These are phyloP conservation scores for Fragaria iinumae DNA, from an alignment of 306 rosid genomes.

Conservation along the genomic window DNA sequence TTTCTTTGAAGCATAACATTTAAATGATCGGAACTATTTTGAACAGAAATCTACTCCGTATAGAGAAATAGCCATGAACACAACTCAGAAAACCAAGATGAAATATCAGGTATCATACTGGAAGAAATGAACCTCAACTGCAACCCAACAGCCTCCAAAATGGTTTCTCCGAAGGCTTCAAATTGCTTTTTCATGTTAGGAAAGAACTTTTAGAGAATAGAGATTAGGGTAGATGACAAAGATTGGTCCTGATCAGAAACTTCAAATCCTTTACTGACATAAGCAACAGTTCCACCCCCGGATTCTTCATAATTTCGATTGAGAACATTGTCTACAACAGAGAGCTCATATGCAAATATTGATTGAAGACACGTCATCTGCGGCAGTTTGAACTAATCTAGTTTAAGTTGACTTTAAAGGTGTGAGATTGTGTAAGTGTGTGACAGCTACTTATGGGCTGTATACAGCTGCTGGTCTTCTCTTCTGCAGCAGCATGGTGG, in stretches of 20 bases:
- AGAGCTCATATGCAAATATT: conserved; percentile 82
- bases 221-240: conserved; percentile 78
- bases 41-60: conserved; percentile 34
- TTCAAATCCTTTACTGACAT: conserved; percentile 41
- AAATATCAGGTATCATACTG: conserved; percentile 67
- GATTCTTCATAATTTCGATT: conserved; percentile 47
- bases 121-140: conserved; percentile 81
- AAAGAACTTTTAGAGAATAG: conserved; percentile 47
- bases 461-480: too few relatives aligned
- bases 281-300: conserved; percentile 28
- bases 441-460: too few relatives aligned
- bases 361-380: conserved; percentile 52
- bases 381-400: too few relatives aligned
- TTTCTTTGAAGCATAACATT: conserved; percentile 82
- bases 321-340: conserved; percentile 66
- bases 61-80: conserved; percentile 70
- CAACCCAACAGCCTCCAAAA: conserved; percentile 90
- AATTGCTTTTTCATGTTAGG: conserved; percentile 79
- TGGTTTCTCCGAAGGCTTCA: conserved; percentile 72
- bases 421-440: too few relatives aligned
- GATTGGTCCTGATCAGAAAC: conserved; percentile 43
- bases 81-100: conserved; percentile 87
- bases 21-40: conserved; percentile 38
- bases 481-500: too few relatives aligned
- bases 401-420: too few relatives aligned